Conservation (phyloP, 768 basidiomycete genomes). For the Arthromyces matolae region DNA sequence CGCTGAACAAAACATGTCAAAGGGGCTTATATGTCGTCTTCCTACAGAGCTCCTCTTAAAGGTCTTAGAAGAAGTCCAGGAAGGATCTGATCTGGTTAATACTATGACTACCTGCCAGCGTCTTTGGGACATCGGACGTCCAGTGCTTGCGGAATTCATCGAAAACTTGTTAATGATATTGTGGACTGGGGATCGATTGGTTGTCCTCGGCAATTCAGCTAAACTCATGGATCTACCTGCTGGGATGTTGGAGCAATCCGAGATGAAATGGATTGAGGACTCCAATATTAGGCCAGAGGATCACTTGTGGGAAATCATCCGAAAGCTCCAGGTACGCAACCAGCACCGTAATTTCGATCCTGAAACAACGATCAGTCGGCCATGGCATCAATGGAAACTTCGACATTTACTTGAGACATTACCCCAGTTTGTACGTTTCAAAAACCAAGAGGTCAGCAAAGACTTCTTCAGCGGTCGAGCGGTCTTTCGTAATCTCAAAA, state of each 20-base stretch:
- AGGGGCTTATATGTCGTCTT: not conserved
- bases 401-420: not conserved
- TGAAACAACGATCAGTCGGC: too few relatives aligned
- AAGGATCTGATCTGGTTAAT: not conserved
- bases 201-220: conserved; percentile 17
- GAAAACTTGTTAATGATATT: not conserved
- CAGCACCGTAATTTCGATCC: too few relatives aligned
- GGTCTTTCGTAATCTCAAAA: too few relatives aligned
- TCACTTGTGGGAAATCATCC: not conserved
- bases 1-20: not conserved
- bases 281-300: not conserved
- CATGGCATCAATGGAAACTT: not conserved
- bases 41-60: not conserved
- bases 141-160: not conserved
- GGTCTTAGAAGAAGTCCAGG: not conserved
- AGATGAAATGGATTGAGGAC: not conserved
- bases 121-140: conserved; percentile 1
- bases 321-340: not conserved
- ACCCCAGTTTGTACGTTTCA: too few relatives aligned
- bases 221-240: conserved; percentile 4
- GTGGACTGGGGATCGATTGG: conserved; percentile 22
- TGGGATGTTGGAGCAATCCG: not conserved
- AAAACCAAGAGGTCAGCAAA: too few relatives aligned
- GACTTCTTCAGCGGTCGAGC: too few relatives aligned
- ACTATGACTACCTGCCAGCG: conserved; percentile 3